Conservation (phyloP, 345 rosid genomes). For the Murraya koenigii region DNA sequence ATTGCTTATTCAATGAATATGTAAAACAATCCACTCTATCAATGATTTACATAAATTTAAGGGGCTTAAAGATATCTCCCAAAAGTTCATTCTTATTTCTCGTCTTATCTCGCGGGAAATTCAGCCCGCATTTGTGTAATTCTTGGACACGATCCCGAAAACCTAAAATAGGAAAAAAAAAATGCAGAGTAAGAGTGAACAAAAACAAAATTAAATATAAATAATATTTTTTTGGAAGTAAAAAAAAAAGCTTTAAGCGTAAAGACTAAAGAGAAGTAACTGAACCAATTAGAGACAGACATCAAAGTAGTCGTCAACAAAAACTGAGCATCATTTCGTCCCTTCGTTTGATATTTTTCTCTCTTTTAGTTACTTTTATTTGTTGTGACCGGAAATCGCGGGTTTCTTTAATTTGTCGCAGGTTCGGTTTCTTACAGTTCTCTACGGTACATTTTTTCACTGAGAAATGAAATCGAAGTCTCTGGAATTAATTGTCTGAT, state of each 20-base stretch:
- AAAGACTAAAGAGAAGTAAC: not conserved
- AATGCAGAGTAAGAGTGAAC: not conserved
- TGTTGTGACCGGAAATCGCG: conserved; percentile 24
- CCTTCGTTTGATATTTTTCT: not conserved
- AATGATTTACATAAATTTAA: not conserved
- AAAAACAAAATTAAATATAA: not conserved
- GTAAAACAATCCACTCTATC: too few species aligned
- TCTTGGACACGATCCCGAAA: conserved; percentile 15
- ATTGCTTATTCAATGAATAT: too few species aligned
- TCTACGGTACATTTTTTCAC: conserved; percentile 1
- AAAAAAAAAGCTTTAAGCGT: conserved; percentile 23
- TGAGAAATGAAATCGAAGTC: conserved; percentile 2
- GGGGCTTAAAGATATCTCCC: not conserved
- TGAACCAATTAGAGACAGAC: not conserved
- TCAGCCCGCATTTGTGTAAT: not conserved
- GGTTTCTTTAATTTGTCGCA: conserved; percentile 8
- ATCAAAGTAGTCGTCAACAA: conserved; percentile 9
- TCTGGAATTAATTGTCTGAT: conserved; percentile 14
- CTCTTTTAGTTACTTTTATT: not conserved
- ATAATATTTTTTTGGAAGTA: too few species aligned
- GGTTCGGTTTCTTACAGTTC: conserved; percentile 13
- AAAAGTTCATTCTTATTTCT: not conserved
- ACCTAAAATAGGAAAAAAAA: not conserved
- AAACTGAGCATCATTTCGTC: not conserved
- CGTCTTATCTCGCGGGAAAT: conserved; percentile 14